These are phyloP conservation scores for Exophiala alcalophila DNA, from an alignment of 2,329 filamentous ascomycete species.

Conservation along the genomic window DNA sequence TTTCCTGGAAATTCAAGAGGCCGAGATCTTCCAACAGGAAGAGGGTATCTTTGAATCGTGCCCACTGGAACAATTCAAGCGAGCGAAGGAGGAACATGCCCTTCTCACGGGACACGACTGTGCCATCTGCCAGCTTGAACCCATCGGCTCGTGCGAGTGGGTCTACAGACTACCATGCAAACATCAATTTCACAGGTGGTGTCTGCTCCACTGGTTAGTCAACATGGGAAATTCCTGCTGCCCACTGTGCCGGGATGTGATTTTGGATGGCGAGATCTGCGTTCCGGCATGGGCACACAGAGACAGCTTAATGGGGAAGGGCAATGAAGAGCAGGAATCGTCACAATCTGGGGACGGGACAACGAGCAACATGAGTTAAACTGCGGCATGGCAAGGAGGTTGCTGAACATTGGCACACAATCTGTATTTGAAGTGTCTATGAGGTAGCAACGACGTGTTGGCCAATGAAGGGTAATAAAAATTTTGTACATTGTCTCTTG, in stretches of 20 bases:
- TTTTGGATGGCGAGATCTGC: constrained; percentile 4
- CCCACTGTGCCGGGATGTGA: constrained; percentile 10
- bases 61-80: constrained; percentile 2
- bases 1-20: constrained; percentile 16
- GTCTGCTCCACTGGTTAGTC: constrained; percentile 9
- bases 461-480: background rate
- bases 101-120: constrained; percentile 1
- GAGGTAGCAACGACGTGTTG: background rate
- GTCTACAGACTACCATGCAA: constrained; percentile 10
- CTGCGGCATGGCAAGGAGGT: too few relatives aligned
- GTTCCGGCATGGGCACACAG: background rate
- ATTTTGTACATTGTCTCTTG: constrained; percentile 9
- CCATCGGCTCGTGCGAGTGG: constrained; percentile 10
- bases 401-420: background rate
- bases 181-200: constrained; percentile 16
- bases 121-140: constrained; percentile 14
- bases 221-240: background rate
- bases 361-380: too few relatives aligned
- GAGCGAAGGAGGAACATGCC: background rate
- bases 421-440: background rate
- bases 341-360: too few relatives aligned
- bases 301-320: too few relatives aligned
- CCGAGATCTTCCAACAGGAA: constrained; percentile 8
- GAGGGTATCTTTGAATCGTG: constrained; percentile 3
- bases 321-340: too few relatives aligned